Percentiles rank a stretch among this genome's conserved stretches.
Evolutionary conservation across 257 asterid species (phyloP).

Genomic region (Verbena officinalis): DNA sequence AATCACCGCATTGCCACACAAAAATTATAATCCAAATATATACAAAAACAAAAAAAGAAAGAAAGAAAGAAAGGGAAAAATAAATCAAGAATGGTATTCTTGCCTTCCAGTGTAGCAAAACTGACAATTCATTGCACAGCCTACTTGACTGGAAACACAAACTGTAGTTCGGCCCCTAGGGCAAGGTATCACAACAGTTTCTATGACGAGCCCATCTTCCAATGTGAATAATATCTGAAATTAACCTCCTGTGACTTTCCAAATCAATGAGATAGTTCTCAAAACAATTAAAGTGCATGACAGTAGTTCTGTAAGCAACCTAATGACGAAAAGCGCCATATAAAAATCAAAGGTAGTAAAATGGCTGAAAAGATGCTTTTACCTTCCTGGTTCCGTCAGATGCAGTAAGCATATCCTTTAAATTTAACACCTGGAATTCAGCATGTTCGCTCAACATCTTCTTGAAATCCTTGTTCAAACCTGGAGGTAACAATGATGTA

Average conservation of each 20-base stretch:
- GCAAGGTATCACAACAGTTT: slow-evolving; percentile 94
- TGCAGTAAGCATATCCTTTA: slow-evolving; percentile 72
- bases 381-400: slow-evolving; percentile 98
- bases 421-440: slow-evolving; percentile 61
- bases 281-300: slow-evolving; percentile 21
- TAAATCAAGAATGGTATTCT: slow-evolving; percentile 14
- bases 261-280: slow-evolving; percentile 63
- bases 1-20: slow-evolving; percentile 21
- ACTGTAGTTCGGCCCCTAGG: slow-evolving; percentile 86
- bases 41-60: not conserved
- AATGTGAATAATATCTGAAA: slow-evolving; percentile 81
- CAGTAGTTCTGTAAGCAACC: slow-evolving; percentile 13
- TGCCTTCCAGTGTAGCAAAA: slow-evolving; percentile 99
- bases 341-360: slow-evolving; percentile 1
- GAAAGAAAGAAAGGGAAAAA: not conserved
- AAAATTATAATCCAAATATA: not conserved
- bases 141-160: slow-evolving; percentile 99
- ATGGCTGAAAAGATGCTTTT: slow-evolving; percentile 32
- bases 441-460: slow-evolving; percentile 73
- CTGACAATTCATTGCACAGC: slow-evolving; percentile 97
- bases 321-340: slow-evolving; percentile 10
- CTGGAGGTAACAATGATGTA: slow-evolving; percentile 40
- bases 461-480: slow-evolving; percentile 88
- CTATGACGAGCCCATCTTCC: slow-evolving; percentile 86
- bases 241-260: slow-evolving; percentile 66